Evolutionary conservation across 441 rosid genomes (phyloP).

Genomic region (Erodium texanum): DNA sequence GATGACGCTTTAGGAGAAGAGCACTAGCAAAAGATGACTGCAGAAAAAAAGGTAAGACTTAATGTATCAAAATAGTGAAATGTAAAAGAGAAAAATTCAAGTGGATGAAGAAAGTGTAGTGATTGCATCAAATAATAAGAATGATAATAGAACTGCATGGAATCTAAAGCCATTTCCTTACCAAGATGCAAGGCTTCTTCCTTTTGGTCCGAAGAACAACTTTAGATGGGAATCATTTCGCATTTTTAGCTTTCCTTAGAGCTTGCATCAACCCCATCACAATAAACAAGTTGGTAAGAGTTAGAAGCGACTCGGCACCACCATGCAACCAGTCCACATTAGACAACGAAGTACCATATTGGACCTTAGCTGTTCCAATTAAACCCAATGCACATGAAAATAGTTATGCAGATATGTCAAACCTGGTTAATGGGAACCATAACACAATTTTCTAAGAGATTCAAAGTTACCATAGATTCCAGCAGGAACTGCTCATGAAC

Average conservation of each 20-base stretch:
- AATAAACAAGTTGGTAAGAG: constrained; percentile 73
- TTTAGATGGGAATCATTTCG: constrained; percentile 19
- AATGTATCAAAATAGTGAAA: not conserved
- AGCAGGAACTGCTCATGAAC: constrained; percentile 75
- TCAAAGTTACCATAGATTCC: constrained; percentile 67
- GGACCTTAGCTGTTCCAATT: constrained; percentile 57
- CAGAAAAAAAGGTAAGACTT: no score
- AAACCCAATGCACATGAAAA: constrained; percentile 13
- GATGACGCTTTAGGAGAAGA: no score
- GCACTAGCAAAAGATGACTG: no score
- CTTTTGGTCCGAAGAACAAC: constrained; percentile 19
- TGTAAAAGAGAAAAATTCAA: not conserved
- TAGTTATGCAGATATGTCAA: not conserved
- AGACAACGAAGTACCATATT: constrained; percentile 72
- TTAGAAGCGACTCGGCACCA: constrained; percentile 77
- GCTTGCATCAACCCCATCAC: constrained; percentile 81
- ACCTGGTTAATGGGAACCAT: constrained; percentile 3
- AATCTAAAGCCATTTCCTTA: not conserved
- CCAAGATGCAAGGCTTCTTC: constrained; percentile 31
- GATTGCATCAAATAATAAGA: not conserved
- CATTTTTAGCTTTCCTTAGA: constrained; percentile 34
- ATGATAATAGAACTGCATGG: not conserved
- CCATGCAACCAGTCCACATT: constrained; percentile 92
- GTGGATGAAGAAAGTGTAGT: not conserved
- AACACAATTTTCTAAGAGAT: constrained; percentile 5